A percentile compares a stretch with the other conserved stretches of the same genome.
Conservation (phyloP, 2,329 filamentous ascomycete species). For the Helicocarpus griseus region DNA sequence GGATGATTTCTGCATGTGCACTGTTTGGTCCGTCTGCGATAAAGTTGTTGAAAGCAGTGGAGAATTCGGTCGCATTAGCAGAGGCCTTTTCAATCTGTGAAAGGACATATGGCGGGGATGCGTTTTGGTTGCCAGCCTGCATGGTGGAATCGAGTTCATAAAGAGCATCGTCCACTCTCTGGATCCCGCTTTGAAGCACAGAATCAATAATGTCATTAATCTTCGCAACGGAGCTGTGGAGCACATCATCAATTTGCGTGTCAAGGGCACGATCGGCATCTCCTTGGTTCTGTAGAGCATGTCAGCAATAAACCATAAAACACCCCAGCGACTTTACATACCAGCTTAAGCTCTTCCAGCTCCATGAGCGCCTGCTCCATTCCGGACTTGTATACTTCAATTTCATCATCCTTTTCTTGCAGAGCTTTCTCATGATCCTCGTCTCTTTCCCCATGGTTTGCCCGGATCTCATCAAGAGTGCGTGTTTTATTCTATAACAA, state of each 20-base stretch:
- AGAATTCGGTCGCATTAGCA: slow-evolving; percentile 90
- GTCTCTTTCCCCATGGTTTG: slow-evolving; percentile 67
- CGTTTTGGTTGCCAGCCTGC: slow-evolving; percentile 98
- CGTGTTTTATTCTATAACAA: slow-evolving; percentile 67
- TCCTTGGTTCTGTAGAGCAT: slow-evolving; percentile 48
- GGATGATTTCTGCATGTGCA: slow-evolving; percentile 82
- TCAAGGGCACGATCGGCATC: slow-evolving; percentile 74
- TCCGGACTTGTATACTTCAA: slow-evolving; percentile 94
- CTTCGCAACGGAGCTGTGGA: slow-evolving; percentile 78
- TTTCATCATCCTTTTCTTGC: slow-evolving; percentile 91
- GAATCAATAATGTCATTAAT: slow-evolving; percentile 98
- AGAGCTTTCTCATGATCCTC: slow-evolving; percentile 78
- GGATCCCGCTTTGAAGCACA: slow-evolving; percentile 83
- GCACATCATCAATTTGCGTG: slow-evolving; percentile 80
- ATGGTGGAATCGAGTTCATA: slow-evolving; percentile 97
- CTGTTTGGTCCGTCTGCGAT: slow-evolving; percentile 93
- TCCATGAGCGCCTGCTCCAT: slow-evolving; percentile 95
- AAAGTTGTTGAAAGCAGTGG: slow-evolving; percentile 96
- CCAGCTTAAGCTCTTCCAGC: slow-evolving; percentile 71
- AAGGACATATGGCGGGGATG: slow-evolving; percentile 84
- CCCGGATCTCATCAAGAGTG: slow-evolving; percentile 72
- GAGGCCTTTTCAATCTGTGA: slow-evolving; percentile 97
- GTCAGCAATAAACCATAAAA: neutral
- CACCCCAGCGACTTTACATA: slow-evolving; percentile 18
- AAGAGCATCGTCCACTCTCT: slow-evolving; percentile 88